Conservation (phyloP, 768 basidiomycete genomes). For the Naganishia vishniacii region DNA sequence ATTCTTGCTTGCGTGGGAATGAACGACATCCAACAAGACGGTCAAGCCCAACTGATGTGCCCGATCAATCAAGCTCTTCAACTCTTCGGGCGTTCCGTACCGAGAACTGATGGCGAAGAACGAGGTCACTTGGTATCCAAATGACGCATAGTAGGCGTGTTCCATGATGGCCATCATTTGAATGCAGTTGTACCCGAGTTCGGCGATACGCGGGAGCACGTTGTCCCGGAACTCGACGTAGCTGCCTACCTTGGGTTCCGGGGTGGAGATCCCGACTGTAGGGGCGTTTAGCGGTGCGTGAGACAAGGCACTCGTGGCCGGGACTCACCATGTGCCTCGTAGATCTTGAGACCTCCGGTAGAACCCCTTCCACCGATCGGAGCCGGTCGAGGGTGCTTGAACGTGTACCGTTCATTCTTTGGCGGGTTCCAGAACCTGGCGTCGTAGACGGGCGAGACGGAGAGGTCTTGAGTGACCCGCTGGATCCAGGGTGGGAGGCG, state of each 20-base stretch:
- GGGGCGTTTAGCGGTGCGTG: neutral
- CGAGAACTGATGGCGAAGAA: constrained; percentile 96
- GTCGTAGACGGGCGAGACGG: constrained; percentile 84
- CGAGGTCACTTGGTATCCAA: constrained; percentile 95
- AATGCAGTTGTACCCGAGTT: constrained; percentile 90
- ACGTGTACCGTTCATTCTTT: constrained; percentile 62
- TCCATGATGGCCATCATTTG: constrained; percentile 99
- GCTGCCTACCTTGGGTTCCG: constrained; percentile 79
- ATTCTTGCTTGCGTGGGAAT: constrained; percentile 98
- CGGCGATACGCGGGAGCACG: constrained; percentile 77
- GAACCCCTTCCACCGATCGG: constrained; percentile 53
- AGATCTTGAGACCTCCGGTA: constrained; percentile 61
- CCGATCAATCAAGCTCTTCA: constrained; percentile 89
- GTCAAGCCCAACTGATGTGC: constrained; percentile 89
- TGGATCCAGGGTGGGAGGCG: constrained; percentile 89
- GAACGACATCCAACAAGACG: constrained; percentile 91
- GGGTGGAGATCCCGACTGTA: constrained; percentile 82
- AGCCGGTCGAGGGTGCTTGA: constrained; percentile 70
- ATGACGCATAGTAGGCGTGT: constrained; percentile 96
- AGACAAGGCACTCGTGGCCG: no score
- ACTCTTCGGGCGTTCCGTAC: constrained; percentile 87
- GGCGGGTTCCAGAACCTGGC: constrained; percentile 99
- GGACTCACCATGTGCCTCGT: constrained; percentile 73
- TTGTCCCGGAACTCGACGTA: constrained; percentile 92
- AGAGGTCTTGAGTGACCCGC: constrained; percentile 89